Base-by-base conservation (phyloP, 495 filamentous ascomycete genomes). In the Lindgomyces ingoldianus region DNA sequence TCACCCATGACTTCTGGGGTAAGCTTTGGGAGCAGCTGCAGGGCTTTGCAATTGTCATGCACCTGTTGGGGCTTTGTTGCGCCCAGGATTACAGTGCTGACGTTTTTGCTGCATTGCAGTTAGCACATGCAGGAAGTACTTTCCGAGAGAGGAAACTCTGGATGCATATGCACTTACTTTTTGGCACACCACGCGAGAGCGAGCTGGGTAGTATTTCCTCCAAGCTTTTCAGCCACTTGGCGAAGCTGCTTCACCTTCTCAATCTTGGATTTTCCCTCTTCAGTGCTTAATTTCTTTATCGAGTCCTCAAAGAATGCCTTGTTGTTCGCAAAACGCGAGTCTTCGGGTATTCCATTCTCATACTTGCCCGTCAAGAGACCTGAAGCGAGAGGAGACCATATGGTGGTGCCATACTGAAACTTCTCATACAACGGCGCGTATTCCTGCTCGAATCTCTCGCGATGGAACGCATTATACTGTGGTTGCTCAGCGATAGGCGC, bases 401-500 rank as follows among this genome's bases (percentile, higher is more conserved):
- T 77, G 24, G 76, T 78, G 21, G 76, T 77, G 26, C 76, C 76
- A 54, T 77, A 77, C 45, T 73, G 55, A 68, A 71, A 75, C 65
- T 78, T 69, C 50, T 78, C 57, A 67, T 65, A 78, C 22, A 78
- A 58, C 12, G 76, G 75, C 0, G 70, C 74, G 51, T 77, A 78
- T 60, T 78, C 76, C n/a, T 71, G 64, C 65, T 79, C 83, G 68
- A 85, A 83, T 53, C 79, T 74, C 71, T 83, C 69, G 47, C 83
- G 76, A 72, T 81, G 77, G 65, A 84, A 79, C 26, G 81, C 75
- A 68, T 85, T 84, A 76, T 84, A 84, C 39, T 83, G 78, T 8
- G 83, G 82, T 73, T 85, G 81, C 65, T 85, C 83, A 44, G 82
- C 81, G 30, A 85, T 77, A 0, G 82, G 82, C 0, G 80, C 82